Base-by-base conservation (phyloP, 2,329 filamentous ascomycete genomes). In the Colletotrichum euphorbiae region DNA sequence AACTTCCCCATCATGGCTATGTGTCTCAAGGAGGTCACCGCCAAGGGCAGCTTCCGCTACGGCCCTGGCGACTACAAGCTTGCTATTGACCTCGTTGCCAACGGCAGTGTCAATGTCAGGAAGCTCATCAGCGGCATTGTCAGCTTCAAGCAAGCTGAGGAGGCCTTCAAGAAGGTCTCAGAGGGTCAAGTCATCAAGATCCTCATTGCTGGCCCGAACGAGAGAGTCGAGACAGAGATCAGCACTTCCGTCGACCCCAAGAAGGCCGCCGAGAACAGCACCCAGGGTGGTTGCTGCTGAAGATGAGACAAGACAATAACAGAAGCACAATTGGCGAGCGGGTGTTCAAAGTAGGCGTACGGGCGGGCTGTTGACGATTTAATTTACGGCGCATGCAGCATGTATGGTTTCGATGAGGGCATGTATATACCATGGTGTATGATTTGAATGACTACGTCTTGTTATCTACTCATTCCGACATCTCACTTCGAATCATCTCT, bases 1-100 rank as follows among this genome's bases (percentile, higher is more conserved):
- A 92, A 81, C 8, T 97, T 98, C 83, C 95, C 95, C 58, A 97
- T 98, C 77, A 92, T 95, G 87, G 91, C 92, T 5, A 85, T 97
- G 76, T 97, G 94, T 78, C 86, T 90, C 57, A 98, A 98, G 83
- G 95, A 98, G 83, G 84, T 97, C 58, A 97, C 90, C 11, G 86
- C 92, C 52, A 92, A 91, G 76, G 95, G 95, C 21, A 94, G 91
- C 70, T 98, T 98, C 85, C 89, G 95, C 43, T 98, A 98, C 79
- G 91, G 91, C 3, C 87, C 89, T 62, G 94, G 94, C 19, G 95
- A 98, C 79, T 98, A 98, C 80, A 87, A 90, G 77, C 87, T 94
- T 6, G 93, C 93, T 4, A 85, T 98, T 51, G 89, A 93, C 71
- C 84, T 98, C 69, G 89, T 97, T 1, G 85, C 87, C 7, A 85